A percentile compares a stretch with the other conserved stretches of the same genome.
These are phyloP conservation scores for Candida dendrica DNA, from an alignment of 805 yeast species.

Conservation along the genomic window DNA sequence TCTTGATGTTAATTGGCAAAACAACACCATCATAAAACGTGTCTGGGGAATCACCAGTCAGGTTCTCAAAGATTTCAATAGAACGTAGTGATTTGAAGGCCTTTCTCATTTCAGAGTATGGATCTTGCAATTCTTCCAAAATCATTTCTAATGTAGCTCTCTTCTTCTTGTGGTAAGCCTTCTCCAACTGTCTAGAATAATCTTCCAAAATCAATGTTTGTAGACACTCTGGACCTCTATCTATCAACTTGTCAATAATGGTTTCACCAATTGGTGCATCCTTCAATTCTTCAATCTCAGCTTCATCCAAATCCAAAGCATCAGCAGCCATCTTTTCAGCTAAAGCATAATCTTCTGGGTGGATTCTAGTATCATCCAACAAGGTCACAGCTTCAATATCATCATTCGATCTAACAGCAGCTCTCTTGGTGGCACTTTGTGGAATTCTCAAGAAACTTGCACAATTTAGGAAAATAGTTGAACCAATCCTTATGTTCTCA, in stretches of 20 bases:
- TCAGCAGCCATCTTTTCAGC: constrained; percentile 98
- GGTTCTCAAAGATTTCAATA: constrained; percentile 74
- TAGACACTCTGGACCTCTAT: constrained; percentile 61
- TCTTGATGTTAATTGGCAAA: constrained; percentile 66
- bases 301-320: constrained; percentile 93
- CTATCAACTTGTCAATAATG: constrained; percentile 51
- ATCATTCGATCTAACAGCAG: constrained; percentile 23
- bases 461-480: constrained; percentile 82
- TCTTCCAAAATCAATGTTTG: constrained; percentile 86
- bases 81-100: constrained; percentile 58
- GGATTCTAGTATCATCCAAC: constrained; percentile 91
- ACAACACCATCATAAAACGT: constrained; percentile 62
- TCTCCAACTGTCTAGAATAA: constrained; percentile 83
- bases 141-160: constrained; percentile 77
- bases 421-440: constrained; percentile 40
- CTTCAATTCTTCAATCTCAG: constrained; percentile 74
- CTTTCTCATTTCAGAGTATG: constrained; percentile 80
- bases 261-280: constrained; percentile 69
- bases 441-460: constrained; percentile 84
- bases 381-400: constrained; percentile 61
- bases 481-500: constrained; percentile 55
- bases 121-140: constrained; percentile 78
- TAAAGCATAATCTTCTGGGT: constrained; percentile 94
- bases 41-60: constrained; percentile 79
- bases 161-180: constrained; percentile 63